Base-by-base conservation (phyloP, 805 yeast genomes). In the Wickerhamiella dianesei region DNA sequence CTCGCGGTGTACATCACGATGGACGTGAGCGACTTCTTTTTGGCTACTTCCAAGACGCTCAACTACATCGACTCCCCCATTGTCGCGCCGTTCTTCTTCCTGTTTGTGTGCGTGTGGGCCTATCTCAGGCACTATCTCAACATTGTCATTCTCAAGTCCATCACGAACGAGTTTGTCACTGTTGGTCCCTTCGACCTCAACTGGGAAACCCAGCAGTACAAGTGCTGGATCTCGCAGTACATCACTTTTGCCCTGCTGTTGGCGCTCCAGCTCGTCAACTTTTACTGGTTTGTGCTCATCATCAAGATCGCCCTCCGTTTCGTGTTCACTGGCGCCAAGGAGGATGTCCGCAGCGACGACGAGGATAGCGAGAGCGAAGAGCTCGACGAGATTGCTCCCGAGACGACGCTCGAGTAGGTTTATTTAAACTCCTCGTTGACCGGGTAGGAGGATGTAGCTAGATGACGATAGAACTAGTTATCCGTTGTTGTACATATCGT, bases 211-310 rank as follows among this genome's bases (percentile, higher is more conserved):
- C 89, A 88, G 64, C 96, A 92, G 64, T 92, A 89, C 70, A 92
- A 92, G 66, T 92, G 97, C 67, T 86, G 86, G 82, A 84, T 92
- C 54, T 81, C 97, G 20, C 94, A 85, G 67, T 83, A 85, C 46
- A 87, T 92, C 62, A 88, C 89, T 2, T 88, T 92, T 59, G 64
- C 66, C 19, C 73, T 92, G 59, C 74, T 92, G 50, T 69, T 74
- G 45, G 88, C 92, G 1, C 72, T 92, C 53, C 97, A 92, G 64
- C 57, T 85, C 47, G 86, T 92, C 48, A 92, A 92, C 60, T 56
- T 76, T 18, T 92, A 83, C 67, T 92, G 98, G 98, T 72, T 88
- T 49, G 77, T 75, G 56, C 71, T 89, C 57, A 84, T 92, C 52
- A 54, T 83, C 45, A 77, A 96, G 63, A 82, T 92, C 56, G 71